Conservation (phyloP, 2,329 filamentous ascomycete species). For the Penicillium frequentans region DNA sequence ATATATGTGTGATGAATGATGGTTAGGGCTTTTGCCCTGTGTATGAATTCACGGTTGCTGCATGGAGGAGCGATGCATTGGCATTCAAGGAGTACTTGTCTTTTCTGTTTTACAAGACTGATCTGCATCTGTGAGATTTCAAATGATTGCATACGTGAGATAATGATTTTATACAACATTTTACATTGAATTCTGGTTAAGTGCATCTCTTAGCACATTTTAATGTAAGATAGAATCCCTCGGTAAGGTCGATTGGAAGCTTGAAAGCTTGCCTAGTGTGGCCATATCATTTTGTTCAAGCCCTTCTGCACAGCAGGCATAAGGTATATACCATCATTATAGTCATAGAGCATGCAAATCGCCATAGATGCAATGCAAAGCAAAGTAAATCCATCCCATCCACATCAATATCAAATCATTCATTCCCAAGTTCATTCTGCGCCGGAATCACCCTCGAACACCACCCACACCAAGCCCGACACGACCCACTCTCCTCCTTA, state of each 20-base stretch:
- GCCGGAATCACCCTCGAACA: slow-evolving; percentile 72
- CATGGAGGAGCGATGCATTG: slow-evolving; percentile 26
- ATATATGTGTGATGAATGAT: slow-evolving; percentile 2
- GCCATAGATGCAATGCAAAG: not conserved
- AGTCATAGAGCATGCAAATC: not conserved
- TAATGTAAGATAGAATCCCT: too few relatives aligned
- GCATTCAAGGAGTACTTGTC: slow-evolving; percentile 24
- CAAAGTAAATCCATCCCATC: not conserved
- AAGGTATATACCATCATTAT: not conserved
- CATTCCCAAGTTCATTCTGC: slow-evolving; percentile 9
- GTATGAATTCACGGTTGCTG: slow-evolving; percentile 14
- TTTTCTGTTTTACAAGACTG: slow-evolving; percentile 4
- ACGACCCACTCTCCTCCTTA: slow-evolving; percentile 66
- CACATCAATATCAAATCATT: not conserved
- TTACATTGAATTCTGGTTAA: not conserved
- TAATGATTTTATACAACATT: not conserved
- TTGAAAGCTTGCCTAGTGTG: not conserved
- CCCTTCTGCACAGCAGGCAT: not conserved
- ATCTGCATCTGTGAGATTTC: not conserved
- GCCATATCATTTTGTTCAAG: not conserved
- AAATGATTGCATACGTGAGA: not conserved
- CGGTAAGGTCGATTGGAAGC: too few relatives aligned
- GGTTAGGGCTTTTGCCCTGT: slow-evolving; percentile 2
- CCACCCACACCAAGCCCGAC: slow-evolving; percentile 90
- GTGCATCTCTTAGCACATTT: not conserved